phyloP scores from a whole-genome alignment of 2,329 filamentous ascomycete species.

The Cladophialophora psammophila region DNA sequence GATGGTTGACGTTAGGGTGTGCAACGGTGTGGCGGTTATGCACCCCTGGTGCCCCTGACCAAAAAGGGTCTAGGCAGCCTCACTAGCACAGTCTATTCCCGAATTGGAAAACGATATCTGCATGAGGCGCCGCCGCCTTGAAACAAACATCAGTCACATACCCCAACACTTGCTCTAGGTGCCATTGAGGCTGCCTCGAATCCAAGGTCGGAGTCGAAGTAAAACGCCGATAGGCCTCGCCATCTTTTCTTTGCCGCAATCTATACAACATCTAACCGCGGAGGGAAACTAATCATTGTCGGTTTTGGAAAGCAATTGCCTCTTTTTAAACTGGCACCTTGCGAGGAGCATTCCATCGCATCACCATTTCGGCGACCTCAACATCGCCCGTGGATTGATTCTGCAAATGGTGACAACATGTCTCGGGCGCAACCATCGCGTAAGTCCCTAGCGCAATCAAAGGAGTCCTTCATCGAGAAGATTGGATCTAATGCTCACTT shows the following conservation, averaged over 20 bases:
- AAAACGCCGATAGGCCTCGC: not conserved
- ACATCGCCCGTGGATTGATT: not conserved
- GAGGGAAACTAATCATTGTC: not conserved
- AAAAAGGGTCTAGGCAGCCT: not conserved
- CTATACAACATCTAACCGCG: not conserved
- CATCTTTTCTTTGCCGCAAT: not conserved
- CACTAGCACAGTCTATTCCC: not conserved
- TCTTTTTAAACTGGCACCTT: not conserved
- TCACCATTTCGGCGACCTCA: not conserved
- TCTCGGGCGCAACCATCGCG: not conserved
- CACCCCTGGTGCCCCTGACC: not conserved
- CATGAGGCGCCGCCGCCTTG: conserved; percentile 2
- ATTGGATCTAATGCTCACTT: not conserved
- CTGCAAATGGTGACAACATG: not conserved
- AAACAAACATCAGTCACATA: not conserved
- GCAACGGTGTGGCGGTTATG: too few species aligned
- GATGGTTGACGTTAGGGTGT: too few species aligned
- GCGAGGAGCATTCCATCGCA: not conserved
- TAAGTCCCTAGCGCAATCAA: not conserved
- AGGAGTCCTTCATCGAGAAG: not conserved
- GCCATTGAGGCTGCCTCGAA: not conserved
- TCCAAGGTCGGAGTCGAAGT: not conserved
- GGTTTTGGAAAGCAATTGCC: not conserved
- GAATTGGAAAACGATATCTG: conserved; percentile 15
- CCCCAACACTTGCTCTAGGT: not conserved